Percentiles rank a stretch among this genome's conserved stretches.
These are phyloP conservation scores for Kwoniella sp. DNA, from an alignment of 768 basidiomycete genomes.

Conservation along the genomic window DNA sequence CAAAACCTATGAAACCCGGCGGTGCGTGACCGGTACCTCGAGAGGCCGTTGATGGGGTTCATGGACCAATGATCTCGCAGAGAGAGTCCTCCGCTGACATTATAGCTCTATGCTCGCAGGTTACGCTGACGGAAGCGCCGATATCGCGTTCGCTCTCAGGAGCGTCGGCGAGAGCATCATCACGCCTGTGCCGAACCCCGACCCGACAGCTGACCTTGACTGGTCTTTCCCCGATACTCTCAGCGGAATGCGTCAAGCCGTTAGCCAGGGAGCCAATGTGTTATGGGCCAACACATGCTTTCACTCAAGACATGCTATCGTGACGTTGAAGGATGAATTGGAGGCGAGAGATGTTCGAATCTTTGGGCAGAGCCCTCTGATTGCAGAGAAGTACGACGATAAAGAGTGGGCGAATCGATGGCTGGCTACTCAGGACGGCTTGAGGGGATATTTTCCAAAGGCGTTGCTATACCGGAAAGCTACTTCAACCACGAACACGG, in stretches of 20 bases:
- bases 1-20: slow-evolving; percentile 50
- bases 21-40: slow-evolving; percentile 22
- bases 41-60: not conserved
- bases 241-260: slow-evolving; percentile 34
- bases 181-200: slow-evolving; percentile 26
- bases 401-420: slow-evolving; percentile 48
- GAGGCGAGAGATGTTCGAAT: slow-evolving; percentile 23
- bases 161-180: slow-evolving; percentile 25
- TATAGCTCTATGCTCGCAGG: slow-evolving; percentile 25
- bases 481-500: not conserved
- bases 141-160: slow-evolving; percentile 42
- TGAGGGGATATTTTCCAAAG: slow-evolving; percentile 29
- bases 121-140: slow-evolving; percentile 45
- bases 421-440: slow-evolving; percentile 28
- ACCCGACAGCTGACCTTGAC: slow-evolving; percentile 27
- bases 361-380: slow-evolving; percentile 38
- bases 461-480: slow-evolving; percentile 13
- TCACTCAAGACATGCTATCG: slow-evolving; percentile 42
- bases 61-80: not conserved
- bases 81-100: not conserved
- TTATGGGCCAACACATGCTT: slow-evolving; percentile 49
- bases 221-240: slow-evolving; percentile 51
- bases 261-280: slow-evolving; percentile 40
- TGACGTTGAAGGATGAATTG: slow-evolving; percentile 26
- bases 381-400: slow-evolving; percentile 46